A percentile compares a stretch with the other conserved stretches of the same genome.
phyloP scores from a whole-genome alignment of 2,329 filamentous ascomycete species.

The Cladosporium sp. region DNA sequence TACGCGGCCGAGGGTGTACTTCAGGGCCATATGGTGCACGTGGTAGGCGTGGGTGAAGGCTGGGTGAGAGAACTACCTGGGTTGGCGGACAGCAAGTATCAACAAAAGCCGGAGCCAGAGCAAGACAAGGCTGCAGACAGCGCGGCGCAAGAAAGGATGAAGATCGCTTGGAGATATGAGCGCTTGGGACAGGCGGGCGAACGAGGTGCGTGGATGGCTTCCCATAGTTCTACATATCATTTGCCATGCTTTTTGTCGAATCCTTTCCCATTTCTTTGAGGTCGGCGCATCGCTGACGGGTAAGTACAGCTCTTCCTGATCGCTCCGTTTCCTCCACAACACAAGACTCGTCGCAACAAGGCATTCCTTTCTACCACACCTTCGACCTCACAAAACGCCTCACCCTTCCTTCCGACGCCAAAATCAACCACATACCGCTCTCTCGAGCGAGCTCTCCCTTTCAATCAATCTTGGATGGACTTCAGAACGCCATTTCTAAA shows the following conservation, averaged over 20 bases:
- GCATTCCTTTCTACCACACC: constrained; percentile 44
- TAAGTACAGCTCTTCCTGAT: constrained; percentile 28
- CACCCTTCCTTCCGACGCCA: constrained; percentile 35
- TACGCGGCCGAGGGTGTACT: constrained; percentile 91
- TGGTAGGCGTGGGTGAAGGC: constrained; percentile 71
- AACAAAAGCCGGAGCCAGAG: constrained; percentile 17
- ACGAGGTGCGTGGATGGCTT: constrained; percentile 52
- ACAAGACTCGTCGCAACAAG: constrained; percentile 7
- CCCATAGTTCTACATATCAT: neutral
- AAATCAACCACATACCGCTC: constrained; percentile 51
- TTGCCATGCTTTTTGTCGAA: neutral
- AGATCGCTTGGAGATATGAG: constrained; percentile 98
- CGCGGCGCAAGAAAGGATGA: constrained; percentile 70
- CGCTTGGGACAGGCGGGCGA: constrained; percentile 67
- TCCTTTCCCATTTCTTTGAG: neutral
- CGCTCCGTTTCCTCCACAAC: constrained; percentile 17
- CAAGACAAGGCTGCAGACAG: constrained; percentile 27
- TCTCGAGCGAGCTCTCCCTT: constrained; percentile 64
- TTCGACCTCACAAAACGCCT: constrained; percentile 52
- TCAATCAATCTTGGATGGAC: constrained; percentile 56
- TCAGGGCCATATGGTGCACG: constrained; percentile 84
- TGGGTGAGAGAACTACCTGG: constrained; percentile 86
- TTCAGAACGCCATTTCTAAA: constrained; percentile 53
- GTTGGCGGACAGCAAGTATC: constrained; percentile 44
- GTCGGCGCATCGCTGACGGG: constrained; percentile 16